Evolutionary conservation across 2,329 filamentous ascomycete genomes (phyloP).

Genomic region (Dichotomopilus funicola): DNA sequence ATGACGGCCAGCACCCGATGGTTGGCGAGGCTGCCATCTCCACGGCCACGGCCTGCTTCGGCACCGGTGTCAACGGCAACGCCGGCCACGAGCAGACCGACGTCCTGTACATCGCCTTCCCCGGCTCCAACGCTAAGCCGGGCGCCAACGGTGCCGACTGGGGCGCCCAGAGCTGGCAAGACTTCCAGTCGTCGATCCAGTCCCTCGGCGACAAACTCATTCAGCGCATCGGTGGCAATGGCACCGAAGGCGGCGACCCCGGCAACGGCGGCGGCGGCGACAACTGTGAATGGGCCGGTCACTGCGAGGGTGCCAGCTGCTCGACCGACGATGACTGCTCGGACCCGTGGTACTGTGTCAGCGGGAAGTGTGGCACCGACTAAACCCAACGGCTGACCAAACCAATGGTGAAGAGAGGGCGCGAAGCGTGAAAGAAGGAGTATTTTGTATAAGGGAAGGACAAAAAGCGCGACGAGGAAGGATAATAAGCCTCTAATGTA

Average conservation of each 20-base stretch:
- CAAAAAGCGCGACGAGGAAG: too few relatives aligned
- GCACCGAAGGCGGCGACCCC: neutral
- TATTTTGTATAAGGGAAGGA: too few relatives aligned
- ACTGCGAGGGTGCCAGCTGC: constrained; percentile 5
- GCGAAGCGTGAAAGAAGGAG: too few relatives aligned
- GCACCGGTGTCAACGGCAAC: constrained; percentile 46
- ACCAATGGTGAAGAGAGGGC: neutral
- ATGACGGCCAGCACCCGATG: constrained; percentile 32
- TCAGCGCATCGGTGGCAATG: constrained; percentile 10
- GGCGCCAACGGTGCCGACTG: constrained; percentile 48
- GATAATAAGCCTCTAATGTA: too few relatives aligned
- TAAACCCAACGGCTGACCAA: too few relatives aligned
- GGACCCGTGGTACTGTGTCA: neutral
- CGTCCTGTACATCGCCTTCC: constrained; percentile 58
- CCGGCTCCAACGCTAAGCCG: constrained; percentile 49
- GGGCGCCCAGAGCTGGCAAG: constrained; percentile 40
- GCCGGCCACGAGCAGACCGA: constrained; percentile 51
- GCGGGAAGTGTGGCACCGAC: neutral
- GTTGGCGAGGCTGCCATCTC: constrained; percentile 45
- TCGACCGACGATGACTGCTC: neutral
- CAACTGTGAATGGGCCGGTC: neutral
- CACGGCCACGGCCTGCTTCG: constrained; percentile 44
- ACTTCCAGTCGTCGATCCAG: constrained; percentile 48
- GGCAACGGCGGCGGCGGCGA: neutral
- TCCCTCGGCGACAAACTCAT: constrained; percentile 47